Conservation (phyloP, 2,329 filamentous ascomycete species). For the Proliferodiscus dingleyae region DNA sequence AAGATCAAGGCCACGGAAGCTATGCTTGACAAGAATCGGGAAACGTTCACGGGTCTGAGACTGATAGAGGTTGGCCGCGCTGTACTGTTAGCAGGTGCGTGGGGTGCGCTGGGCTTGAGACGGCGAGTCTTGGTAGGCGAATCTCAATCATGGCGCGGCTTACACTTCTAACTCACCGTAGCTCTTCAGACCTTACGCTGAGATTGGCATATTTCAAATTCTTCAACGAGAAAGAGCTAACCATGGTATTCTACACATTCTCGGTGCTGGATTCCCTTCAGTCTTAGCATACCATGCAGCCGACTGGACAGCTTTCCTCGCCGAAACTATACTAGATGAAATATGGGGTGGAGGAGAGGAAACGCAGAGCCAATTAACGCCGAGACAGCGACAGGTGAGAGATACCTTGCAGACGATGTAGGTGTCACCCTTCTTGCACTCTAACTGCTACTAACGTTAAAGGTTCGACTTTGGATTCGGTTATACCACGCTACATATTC, state of each 20-base stretch:
- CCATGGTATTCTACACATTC: constrained; percentile 17
- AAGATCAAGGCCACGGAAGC: constrained; percentile 20
- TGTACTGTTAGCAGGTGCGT: constrained; percentile 27
- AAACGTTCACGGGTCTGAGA: constrained; percentile 27
- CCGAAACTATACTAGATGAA: constrained; percentile 21
- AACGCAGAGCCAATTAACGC: constrained; percentile 5
- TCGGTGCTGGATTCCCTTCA: constrained; percentile 28
- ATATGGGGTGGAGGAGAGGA: constrained; percentile 19
- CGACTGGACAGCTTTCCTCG: constrained; percentile 23
- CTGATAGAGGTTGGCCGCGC: constrained; percentile 27
- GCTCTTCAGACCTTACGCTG: constrained; percentile 30
- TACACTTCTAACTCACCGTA: constrained; percentile 17
- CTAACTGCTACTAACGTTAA: constrained; percentile 12
- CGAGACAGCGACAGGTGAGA: constrained; percentile 11
- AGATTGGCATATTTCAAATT: constrained; percentile 22
- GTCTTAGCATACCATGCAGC: constrained; percentile 26
- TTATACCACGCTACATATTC: constrained; percentile 27
- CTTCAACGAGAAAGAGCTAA: constrained; percentile 21
- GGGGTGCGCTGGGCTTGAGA: constrained; percentile 31
- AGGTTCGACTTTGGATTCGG: constrained; percentile 22
- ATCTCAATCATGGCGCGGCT: too few relatives aligned
- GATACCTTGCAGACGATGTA: constrained; percentile 9
- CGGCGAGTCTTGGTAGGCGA: constrained; percentile 28
- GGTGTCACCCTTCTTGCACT: constrained; percentile 1
- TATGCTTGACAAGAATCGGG: constrained; percentile 19